Base-by-base conservation (phyloP, 208 protist species). In the Jaenimonas drosophilae region DNA sequence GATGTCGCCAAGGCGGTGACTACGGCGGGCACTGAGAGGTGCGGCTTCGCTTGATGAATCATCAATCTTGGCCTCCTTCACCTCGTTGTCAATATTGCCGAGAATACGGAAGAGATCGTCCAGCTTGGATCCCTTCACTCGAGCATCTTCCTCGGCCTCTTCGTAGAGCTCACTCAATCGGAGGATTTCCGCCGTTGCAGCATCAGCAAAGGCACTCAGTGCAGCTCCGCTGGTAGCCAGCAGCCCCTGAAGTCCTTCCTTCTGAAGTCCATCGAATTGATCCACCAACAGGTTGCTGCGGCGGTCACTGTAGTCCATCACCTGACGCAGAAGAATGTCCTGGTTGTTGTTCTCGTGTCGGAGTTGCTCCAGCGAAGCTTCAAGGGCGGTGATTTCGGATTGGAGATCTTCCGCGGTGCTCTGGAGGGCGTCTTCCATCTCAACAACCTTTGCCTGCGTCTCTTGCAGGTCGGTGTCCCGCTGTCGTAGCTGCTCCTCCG, bases 51-150 rank as follows among this genome's bases (percentile, higher is more conserved):
- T n/a, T n/a, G n/a, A n/a, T n/a, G 30, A 7, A 34, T 34, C 30
- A 34, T 70, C 54, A 14, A 47, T 48, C 2, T 26, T 62, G 20
- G 68, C 68, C 46, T 63, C 30, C 68, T 76, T 76, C 44, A 76
- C 62, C 25, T 76, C 68, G 32, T 71, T 39, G 38, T 76, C 68
- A 44, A 76, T 71, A 56, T 71, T 70, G 25, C 61, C 57, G 4
- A 76, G 59, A 20, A 76, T 54, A 12, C 45, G 36, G 1, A 61
- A 58, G 55, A 79, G 51, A 27, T 65, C 37, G 24, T 68, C 34
- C 6, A 66, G 70, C 17, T 68, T 53, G 16, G 59, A 31, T 16
- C 45, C 54, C 19, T 47, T 57, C 47, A 72, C 69, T 2, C 59
- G 44, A 2, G 70, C 66, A 24, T 76, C 54, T 4, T 41, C 58